A percentile compares a stretch with the other conserved stretches of the same genome.
phyloP scores from a whole-genome alignment of 495 filamentous ascomycete species.

The Monascus purpureus region DNA sequence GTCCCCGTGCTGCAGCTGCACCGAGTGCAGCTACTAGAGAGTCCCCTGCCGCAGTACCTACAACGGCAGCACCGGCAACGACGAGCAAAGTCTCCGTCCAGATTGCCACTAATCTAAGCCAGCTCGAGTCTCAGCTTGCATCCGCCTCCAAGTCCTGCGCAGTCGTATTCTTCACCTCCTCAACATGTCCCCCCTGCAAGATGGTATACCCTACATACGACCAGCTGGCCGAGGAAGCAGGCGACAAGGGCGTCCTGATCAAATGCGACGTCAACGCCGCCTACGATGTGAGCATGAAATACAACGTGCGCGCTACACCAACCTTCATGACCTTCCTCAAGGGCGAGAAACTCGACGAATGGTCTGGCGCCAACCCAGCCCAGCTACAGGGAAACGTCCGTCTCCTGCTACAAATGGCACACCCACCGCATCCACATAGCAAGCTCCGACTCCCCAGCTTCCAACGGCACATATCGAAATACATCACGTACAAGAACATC shows the following conservation, averaged over 20 bases:
- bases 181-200: constrained; percentile 78
- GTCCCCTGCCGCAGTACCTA: constrained; percentile 8
- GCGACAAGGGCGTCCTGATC: constrained; percentile 56
- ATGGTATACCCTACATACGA: constrained; percentile 73
- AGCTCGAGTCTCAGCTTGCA: constrained; percentile 46
- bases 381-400: constrained; percentile 59
- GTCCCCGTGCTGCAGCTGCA: constrained; percentile 8
- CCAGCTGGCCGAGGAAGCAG: constrained; percentile 59
- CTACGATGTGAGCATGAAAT: constrained; percentile 49
- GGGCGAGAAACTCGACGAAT: constrained; percentile 62
- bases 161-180: constrained; percentile 84
- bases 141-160: constrained; percentile 52
- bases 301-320: constrained; percentile 62
- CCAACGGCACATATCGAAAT: constrained; percentile 43
- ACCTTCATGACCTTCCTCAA: constrained; percentile 83
- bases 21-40: constrained; percentile 8
- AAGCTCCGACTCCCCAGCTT: constrained; percentile 55
- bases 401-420: constrained; percentile 61
- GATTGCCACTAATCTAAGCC: constrained; percentile 35
- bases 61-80: constrained; percentile 2
- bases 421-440: constrained; percentile 64
- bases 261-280: constrained; percentile 68
- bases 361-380: constrained; percentile 59
- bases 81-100: constrained; percentile 25
- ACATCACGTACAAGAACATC: constrained; percentile 61